Evolutionary conservation across 148 eudicot genomes (phyloP).

Genomic region (Nepenthes gracilis): DNA sequence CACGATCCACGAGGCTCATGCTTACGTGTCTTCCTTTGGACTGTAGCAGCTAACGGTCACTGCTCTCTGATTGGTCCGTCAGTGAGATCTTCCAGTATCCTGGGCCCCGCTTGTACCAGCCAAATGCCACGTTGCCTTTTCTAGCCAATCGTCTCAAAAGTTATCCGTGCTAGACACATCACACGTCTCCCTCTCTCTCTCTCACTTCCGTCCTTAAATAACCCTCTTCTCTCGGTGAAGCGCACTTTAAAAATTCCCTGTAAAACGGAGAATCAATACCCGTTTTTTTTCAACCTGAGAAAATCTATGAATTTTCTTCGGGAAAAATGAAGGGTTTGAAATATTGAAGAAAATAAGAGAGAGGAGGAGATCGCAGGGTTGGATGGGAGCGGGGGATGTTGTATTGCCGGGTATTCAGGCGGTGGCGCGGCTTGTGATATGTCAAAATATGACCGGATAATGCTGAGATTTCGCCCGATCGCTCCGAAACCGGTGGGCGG

Average conservation of each 20-base stretch:
- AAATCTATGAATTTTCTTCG: too few species aligned
- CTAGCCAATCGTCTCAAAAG: neutral
- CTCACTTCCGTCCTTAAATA: neutral
- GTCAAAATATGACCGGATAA: slow-evolving; percentile 50
- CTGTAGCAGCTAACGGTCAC: too few species aligned
- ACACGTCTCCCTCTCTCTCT: slow-evolving; percentile 14
- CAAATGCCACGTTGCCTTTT: slow-evolving; percentile 13
- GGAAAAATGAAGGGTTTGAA: too few species aligned
- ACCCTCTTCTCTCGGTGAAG: too few species aligned
- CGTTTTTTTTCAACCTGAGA: neutral
- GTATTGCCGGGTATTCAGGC: slow-evolving; percentile 41
- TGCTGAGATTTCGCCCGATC: slow-evolving; percentile 76
- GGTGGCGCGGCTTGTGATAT: slow-evolving; percentile 15
- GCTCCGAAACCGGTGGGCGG: slow-evolving; percentile 68
- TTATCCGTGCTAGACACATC: slow-evolving; percentile 4
- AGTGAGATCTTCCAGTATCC: too few species aligned
- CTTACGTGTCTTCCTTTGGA: too few species aligned
- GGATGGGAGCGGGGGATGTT: slow-evolving; percentile 53
- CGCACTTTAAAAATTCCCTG: too few species aligned
- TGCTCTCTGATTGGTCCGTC: too few species aligned
- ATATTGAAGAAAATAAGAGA: too few species aligned
- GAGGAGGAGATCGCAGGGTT: slow-evolving; percentile 6
- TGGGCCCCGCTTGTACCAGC: too few species aligned
- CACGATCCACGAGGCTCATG: neutral
- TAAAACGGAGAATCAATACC: neutral